phyloP scores from a whole-genome alignment of 2,329 filamentous ascomycete genomes.

The Dendrostoma leiphaemia region DNA sequence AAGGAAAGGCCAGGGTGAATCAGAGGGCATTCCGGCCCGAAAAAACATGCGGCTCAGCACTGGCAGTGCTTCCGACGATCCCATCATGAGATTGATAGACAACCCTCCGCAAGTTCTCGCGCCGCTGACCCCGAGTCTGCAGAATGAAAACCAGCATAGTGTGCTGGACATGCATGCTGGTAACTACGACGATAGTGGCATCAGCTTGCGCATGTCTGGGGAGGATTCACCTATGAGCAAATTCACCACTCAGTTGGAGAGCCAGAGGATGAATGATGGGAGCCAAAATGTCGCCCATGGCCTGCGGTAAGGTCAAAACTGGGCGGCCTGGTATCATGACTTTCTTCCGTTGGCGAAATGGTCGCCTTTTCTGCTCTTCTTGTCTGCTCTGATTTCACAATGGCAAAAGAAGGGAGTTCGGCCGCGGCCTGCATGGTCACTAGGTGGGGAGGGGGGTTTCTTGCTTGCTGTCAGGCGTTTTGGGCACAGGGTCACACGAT shows the following conservation, averaged over 20 bases:
- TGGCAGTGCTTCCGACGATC: constrained; percentile 41
- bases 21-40: constrained; percentile 3
- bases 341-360: background rate
- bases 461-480: constrained; percentile 1
- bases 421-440: background rate
- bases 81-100: constrained; percentile 39
- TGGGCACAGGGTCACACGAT: background rate
- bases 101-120: constrained; percentile 50
- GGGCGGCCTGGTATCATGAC: background rate
- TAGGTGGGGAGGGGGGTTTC: background rate
- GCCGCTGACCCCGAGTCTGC: constrained; percentile 45
- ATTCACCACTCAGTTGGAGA: constrained; percentile 38
- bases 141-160: constrained; percentile 42
- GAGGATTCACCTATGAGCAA: constrained; percentile 63
- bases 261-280: constrained; percentile 8
- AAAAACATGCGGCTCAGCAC: constrained; percentile 36
- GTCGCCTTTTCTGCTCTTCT: no score
- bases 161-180: constrained; percentile 41
- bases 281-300: constrained; percentile 7
- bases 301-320: constrained; percentile 6
- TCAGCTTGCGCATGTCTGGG: constrained; percentile 67
- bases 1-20: constrained; percentile 2
- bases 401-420: background rate
- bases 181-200: constrained; percentile 70
- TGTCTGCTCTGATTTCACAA: background rate